Conservation (phyloP, 2,329 filamentous ascomycete species). For the Coniochaeta sp. region DNA sequence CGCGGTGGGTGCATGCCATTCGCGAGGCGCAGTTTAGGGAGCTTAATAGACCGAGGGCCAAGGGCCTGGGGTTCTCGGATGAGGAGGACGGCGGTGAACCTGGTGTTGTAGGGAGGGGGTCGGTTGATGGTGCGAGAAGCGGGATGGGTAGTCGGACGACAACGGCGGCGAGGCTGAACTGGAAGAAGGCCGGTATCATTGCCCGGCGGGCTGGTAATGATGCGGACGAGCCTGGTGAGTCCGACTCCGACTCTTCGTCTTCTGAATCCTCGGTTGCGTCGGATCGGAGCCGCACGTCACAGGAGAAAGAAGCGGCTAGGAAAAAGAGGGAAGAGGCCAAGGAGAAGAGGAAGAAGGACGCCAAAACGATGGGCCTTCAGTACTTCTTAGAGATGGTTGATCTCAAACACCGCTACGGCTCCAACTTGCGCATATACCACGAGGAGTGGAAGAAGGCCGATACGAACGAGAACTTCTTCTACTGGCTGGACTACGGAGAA, state of each 20-base stretch:
- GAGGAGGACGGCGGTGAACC: slow-evolving; percentile 3
- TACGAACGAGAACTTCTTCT: slow-evolving; percentile 85
- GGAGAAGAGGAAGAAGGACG: slow-evolving; percentile 53
- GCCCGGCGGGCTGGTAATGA: slow-evolving; percentile 67
- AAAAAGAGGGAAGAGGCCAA: slow-evolving; percentile 41
- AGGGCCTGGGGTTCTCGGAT: slow-evolving; percentile 12
- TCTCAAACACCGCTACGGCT: slow-evolving; percentile 79
- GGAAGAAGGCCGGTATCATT: slow-evolving; percentile 67
- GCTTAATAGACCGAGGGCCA: slow-evolving; percentile 36
- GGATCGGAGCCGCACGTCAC: slow-evolving; percentile 14
- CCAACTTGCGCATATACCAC: slow-evolving; percentile 76
- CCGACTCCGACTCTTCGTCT: slow-evolving; percentile 21
- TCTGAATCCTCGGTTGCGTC: slow-evolving; percentile 18
- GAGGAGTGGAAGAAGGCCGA: slow-evolving; percentile 72
- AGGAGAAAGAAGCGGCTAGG: slow-evolving; percentile 28
- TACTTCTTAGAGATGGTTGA: slow-evolving; percentile 87
- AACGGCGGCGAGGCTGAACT: slow-evolving; percentile 55
- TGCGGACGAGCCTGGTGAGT: slow-evolving; percentile 33
- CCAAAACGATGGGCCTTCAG: slow-evolving; percentile 75
- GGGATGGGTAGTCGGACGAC: not conserved
- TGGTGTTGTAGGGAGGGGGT: slow-evolving; percentile 1
- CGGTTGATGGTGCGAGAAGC: slow-evolving; percentile 2
- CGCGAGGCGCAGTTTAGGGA: slow-evolving; percentile 50
- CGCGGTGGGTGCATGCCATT: slow-evolving; percentile 64
- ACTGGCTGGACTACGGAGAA: slow-evolving; percentile 81